A percentile compares a stretch with the other conserved stretches of the same genome.
phyloP scores from a whole-genome alignment of 768 basidiomycete genomes.

The Tricholoma sp. region DNA sequence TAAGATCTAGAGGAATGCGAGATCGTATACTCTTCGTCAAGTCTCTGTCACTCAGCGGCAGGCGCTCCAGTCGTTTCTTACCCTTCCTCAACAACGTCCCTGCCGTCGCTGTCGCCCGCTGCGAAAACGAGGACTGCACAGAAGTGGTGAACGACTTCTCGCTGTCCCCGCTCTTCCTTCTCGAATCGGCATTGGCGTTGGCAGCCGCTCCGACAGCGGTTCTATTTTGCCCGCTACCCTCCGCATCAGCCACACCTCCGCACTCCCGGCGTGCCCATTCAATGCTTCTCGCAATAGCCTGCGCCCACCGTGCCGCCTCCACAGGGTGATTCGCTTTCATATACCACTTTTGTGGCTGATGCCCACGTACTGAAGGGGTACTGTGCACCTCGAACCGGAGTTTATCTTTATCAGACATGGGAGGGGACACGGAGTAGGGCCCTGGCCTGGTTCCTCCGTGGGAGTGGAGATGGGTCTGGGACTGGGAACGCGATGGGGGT shows the following conservation, averaged over 20 bases:
- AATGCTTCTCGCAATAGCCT: conserved; percentile 67
- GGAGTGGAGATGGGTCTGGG: too few species aligned
- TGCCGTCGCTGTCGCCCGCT: conserved; percentile 6
- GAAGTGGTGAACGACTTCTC: conserved; percentile 35
- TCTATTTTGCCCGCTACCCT: conserved; percentile 2
- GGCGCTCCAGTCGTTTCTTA: neutral
- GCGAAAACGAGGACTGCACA: conserved; percentile 18
- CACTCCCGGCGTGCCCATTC: conserved; percentile 57
- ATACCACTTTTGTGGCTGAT: conserved; percentile 67
- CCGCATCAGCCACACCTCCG: conserved; percentile 9
- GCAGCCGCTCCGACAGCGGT: conserved; percentile 10
- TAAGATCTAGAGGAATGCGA: neutral
- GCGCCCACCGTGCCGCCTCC: conserved; percentile 85
- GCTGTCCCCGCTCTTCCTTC: conserved; percentile 43
- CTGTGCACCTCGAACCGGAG: conserved; percentile 82
- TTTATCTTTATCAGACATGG: conserved; percentile 33
- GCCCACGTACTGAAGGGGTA: conserved; percentile 42
- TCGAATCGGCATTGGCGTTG: neutral
- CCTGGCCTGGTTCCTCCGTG: neutral
- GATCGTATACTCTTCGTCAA: conserved; percentile 4
- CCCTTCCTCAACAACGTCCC: conserved; percentile 6
- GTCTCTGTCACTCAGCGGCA: conserved; percentile 3
- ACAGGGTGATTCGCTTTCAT: conserved; percentile 83
- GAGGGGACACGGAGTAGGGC: neutral
- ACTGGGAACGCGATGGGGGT: neutral